A percentile compares a stretch with the other conserved stretches of the same genome.
Evolutionary conservation across 495 filamentous ascomycete genomes (phyloP).

Genomic region (Talaromyces liani): DNA sequence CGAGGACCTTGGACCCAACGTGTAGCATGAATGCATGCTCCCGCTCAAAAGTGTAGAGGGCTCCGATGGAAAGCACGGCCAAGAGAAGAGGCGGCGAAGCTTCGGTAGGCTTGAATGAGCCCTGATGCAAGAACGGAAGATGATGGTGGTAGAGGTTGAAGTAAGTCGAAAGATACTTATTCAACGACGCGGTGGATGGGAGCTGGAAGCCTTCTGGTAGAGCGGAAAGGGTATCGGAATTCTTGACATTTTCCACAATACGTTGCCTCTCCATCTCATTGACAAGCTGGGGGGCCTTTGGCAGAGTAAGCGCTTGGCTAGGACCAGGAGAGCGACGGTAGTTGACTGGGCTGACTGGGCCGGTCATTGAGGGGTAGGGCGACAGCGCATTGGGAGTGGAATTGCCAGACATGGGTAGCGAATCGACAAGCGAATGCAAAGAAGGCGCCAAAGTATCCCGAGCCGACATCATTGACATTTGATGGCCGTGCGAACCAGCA

Average conservation of each 20-base stretch:
- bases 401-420: slow-evolving; percentile 59
- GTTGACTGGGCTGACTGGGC: slow-evolving; percentile 63
- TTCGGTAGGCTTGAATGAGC: slow-evolving; percentile 75
- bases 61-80: slow-evolving; percentile 90
- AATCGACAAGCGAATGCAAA: slow-evolving; percentile 61
- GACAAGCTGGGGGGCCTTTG: slow-evolving; percentile 56
- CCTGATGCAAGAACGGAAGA: slow-evolving; percentile 89
- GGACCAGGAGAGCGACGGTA: slow-evolving; percentile 62
- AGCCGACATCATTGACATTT: slow-evolving; percentile 56
- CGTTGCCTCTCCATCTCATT: slow-evolving; percentile 74
- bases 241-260: slow-evolving; percentile 78
- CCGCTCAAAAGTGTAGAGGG: slow-evolving; percentile 93
- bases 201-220: slow-evolving; percentile 85
- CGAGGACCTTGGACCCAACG: slow-evolving; percentile 91
- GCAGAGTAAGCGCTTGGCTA: slow-evolving; percentile 54
- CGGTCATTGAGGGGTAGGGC: slow-evolving; percentile 67
- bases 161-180: slow-evolving; percentile 89
- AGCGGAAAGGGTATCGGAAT: slow-evolving; percentile 69
- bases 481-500: slow-evolving; percentile 50
- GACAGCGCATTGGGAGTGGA: slow-evolving; percentile 77
- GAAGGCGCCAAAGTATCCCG: slow-evolving; percentile 53
- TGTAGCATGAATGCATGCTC: slow-evolving; percentile 96
- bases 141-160: slow-evolving; percentile 97
- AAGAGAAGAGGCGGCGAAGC: slow-evolving; percentile 76
- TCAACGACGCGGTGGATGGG: slow-evolving; percentile 67